phyloP scores from a whole-genome alignment of 164 flowering plant genomes.

The Magnolia changhungtana region DNA sequence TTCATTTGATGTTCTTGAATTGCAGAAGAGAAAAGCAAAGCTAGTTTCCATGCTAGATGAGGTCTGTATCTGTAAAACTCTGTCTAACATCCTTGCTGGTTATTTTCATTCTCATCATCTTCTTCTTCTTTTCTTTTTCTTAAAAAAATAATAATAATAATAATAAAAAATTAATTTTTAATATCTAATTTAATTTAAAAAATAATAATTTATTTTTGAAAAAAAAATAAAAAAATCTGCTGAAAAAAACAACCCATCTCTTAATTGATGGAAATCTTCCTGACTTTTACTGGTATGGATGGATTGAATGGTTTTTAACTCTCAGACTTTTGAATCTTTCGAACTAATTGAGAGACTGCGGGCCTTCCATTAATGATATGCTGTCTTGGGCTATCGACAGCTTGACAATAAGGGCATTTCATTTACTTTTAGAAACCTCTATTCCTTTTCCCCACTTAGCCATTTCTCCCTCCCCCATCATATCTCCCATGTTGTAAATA shows the following conservation, averaged over 20 bases:
- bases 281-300: constrained; percentile 14
- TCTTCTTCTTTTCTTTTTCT: neutral
- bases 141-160: too few relatives aligned
- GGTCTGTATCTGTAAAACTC: constrained; percentile 34
- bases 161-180: too few relatives aligned
- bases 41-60: constrained; percentile 85
- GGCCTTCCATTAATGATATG: constrained; percentile 47
- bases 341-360: constrained; percentile 49
- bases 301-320: constrained; percentile 14
- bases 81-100: neutral
- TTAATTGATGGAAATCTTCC: neutral
- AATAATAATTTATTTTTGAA: too few relatives aligned
- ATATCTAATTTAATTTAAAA: neutral
- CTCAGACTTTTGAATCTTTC: constrained; percentile 15
- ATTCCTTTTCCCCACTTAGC: constrained; percentile 17
- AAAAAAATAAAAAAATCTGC: too few relatives aligned
- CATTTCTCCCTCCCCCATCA: constrained; percentile 1
- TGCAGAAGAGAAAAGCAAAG: constrained; percentile 79
- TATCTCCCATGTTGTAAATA: constrained; percentile 8
- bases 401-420: constrained; percentile 33
- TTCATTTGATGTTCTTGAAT: constrained; percentile 61
- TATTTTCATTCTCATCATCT: neutral
- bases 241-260: neutral
- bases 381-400: constrained; percentile 19
- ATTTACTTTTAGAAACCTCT: constrained; percentile 35